Evolutionary conservation across 106 monocot genomes (phyloP).

Genomic region (Triglochin maritima): DNA sequence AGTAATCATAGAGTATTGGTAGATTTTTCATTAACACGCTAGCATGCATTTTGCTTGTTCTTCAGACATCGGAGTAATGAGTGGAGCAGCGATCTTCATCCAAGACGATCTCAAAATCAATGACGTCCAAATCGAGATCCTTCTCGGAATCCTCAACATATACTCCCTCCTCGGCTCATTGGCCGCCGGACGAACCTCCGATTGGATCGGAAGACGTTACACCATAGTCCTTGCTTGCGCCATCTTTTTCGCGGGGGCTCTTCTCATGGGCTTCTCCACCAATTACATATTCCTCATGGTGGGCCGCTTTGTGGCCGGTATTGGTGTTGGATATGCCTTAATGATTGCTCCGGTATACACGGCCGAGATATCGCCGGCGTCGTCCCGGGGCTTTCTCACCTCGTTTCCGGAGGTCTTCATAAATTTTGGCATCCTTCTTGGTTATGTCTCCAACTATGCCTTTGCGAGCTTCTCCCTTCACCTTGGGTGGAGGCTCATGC

Average conservation of each 20-base stretch:
- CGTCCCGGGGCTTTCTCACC: constrained; percentile 19
- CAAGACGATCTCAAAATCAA: constrained; percentile 49
- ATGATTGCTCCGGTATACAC: constrained; percentile 52
- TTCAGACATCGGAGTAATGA: constrained; percentile 72
- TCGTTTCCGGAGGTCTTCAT: constrained; percentile 29
- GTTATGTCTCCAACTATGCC: constrained; percentile 26
- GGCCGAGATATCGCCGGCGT: constrained; percentile 21
- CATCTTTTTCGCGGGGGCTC: constrained; percentile 64
- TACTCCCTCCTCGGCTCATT: constrained; percentile 57
- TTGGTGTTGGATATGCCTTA: constrained; percentile 63
- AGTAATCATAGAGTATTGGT: too few relatives aligned
- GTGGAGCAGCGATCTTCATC: constrained; percentile 58
- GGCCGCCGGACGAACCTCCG: constrained; percentile 64
- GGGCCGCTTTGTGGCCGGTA: constrained; percentile 66
- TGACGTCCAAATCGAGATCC: constrained; percentile 50
- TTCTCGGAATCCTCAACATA: constrained; percentile 67
- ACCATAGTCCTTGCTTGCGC: constrained; percentile 53
- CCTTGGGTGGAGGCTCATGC: constrained; percentile 20
- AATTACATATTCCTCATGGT: constrained; percentile 61
- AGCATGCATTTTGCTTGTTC: not conserved
- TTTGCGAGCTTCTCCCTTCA: constrained; percentile 15
- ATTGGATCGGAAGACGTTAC: constrained; percentile 65
- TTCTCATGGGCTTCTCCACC: constrained; percentile 62
- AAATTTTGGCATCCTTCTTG: constrained; percentile 18
- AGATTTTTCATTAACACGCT: too few relatives aligned